Evolutionary conservation across 805 yeast genomes (phyloP), one percentile per base, ranked within the genome.

Genomic region (Wickerhamiella sergipiensis): DNA sequence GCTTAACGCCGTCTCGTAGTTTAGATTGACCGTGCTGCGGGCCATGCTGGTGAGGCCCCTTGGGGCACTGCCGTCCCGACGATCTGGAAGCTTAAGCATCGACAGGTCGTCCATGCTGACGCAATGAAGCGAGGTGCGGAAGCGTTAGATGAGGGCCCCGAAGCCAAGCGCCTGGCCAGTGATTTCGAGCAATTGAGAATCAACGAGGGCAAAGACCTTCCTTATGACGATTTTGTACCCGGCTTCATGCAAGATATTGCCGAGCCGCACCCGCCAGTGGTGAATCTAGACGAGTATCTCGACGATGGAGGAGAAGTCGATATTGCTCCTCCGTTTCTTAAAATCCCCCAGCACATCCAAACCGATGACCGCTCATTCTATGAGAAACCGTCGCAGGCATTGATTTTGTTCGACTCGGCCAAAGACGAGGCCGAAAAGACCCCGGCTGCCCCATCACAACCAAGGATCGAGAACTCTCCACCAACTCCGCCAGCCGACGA

Each of bases 301-400:
- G 60, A 57, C 21, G 60, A 58, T 3, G 50, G 53, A 8, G 55
- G 53, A 9, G 57, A 51, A 6, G 54, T 55, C 6, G 56, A 50
- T 13, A 42, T 55, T 10, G 58, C 52, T 46, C 56, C 49, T 43
- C 47, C 54, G 47, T 57, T 56, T 43, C 29, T 53, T 36, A 50
- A 46, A 38, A 52, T 60, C 19, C 46, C 46, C 19, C 17, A 43
- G 6, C 24, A 43, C 21, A 23, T 22, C 6, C 31, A 17, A 43
- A 22, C 31, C 18, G 19, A 17, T 42, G 38, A 36, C 9, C 13
- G 50, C 46, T 40, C 47, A 15, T 55, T 47, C 42, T 55, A 49
- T 31, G 58, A 58, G 45, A 47, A 44, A 18, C 56, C 61, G 6
- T 43, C 55, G 5, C 36, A 21, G 24, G 58, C 55, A 10, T 36